Conservation (phyloP, 2,329 filamentous ascomycete genomes). For the Cadophora malorum region DNA sequence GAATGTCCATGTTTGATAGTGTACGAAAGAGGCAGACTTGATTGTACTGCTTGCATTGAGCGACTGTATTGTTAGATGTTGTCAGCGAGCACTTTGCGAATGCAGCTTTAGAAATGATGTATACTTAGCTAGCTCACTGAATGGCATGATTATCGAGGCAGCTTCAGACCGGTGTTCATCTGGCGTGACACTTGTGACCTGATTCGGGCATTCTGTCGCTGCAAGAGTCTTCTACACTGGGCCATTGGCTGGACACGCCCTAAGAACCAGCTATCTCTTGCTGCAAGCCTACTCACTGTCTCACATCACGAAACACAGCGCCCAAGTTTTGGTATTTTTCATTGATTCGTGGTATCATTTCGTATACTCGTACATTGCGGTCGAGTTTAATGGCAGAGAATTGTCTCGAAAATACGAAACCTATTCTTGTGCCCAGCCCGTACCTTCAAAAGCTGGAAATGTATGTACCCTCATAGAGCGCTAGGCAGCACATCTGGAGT, state of each 20-base stretch:
- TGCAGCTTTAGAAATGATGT: not conserved
- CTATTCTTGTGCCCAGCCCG: not conserved
- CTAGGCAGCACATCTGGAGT: constrained; percentile 4
- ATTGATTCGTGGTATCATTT: constrained; percentile 6
- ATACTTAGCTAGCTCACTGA: not conserved
- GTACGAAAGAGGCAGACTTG: not conserved
- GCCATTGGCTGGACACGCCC: too few species aligned
- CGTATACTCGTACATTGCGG: constrained; percentile 6
- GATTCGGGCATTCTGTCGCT: not conserved
- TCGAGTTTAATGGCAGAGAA: not conserved
- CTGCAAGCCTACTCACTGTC: too few species aligned
- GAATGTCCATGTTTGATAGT: not conserved
- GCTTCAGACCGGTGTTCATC: not conserved
- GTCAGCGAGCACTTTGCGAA: not conserved
- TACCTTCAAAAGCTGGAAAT: not conserved
- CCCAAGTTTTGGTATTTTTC: not conserved
- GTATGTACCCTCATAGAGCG: not conserved
- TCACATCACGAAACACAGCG: not conserved
- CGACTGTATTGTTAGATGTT: not conserved
- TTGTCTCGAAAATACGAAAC: not conserved
- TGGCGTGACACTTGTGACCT: not conserved
- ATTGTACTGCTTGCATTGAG: not conserved
- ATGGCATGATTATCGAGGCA: not conserved
- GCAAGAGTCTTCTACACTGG: too few species aligned
- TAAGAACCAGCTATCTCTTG: too few species aligned